A percentile compares a stretch with the other conserved stretches of the same genome.
These are phyloP conservation scores for Lentinula sp. DNA, from an alignment of 768 basidiomycete species.

Conservation along the genomic window DNA sequence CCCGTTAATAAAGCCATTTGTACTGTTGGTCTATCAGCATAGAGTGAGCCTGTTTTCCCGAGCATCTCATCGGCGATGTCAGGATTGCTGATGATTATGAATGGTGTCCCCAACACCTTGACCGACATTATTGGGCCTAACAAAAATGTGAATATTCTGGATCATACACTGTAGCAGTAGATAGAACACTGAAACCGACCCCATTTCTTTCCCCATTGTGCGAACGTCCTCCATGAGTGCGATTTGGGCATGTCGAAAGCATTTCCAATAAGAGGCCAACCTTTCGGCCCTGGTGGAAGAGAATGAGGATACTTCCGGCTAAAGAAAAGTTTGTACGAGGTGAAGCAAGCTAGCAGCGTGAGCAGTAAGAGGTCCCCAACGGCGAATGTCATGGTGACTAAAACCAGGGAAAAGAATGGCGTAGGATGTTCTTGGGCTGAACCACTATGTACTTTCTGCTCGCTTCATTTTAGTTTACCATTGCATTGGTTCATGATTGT, in stretches of 20 bases:
- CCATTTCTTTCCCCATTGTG: constrained; percentile 7
- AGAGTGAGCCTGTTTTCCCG: constrained; percentile 31
- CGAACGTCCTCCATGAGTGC: constrained; percentile 9
- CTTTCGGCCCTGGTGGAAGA: constrained; percentile 10
- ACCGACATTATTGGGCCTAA: constrained; percentile 13
- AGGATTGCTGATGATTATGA: constrained; percentile 14
- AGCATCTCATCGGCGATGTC: constrained; percentile 24
- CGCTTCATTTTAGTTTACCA: not conserved
- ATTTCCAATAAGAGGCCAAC: constrained; percentile 10
- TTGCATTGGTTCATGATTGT: not conserved
- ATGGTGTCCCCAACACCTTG: constrained; percentile 11
- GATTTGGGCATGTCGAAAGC: constrained; percentile 8
- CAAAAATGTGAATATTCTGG: not conserved
- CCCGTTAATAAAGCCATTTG: constrained; percentile 27
- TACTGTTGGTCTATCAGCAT: constrained; percentile 35
- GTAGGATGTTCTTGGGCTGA: not conserved
- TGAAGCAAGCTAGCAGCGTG: not conserved
- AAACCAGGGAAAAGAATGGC: not conserved
- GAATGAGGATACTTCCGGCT: not conserved
- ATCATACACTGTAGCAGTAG: not conserved
- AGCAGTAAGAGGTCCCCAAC: not conserved
- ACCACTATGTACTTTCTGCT: not conserved
- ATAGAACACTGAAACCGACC: not conserved
- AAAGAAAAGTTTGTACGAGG: not conserved
- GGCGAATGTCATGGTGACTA: not conserved